Percentiles rank a stretch among this genome's conserved stretches.
Conservation (phyloP, 2,329 filamentous ascomycete genomes). For the Cryoendolithus antarcticus region DNA sequence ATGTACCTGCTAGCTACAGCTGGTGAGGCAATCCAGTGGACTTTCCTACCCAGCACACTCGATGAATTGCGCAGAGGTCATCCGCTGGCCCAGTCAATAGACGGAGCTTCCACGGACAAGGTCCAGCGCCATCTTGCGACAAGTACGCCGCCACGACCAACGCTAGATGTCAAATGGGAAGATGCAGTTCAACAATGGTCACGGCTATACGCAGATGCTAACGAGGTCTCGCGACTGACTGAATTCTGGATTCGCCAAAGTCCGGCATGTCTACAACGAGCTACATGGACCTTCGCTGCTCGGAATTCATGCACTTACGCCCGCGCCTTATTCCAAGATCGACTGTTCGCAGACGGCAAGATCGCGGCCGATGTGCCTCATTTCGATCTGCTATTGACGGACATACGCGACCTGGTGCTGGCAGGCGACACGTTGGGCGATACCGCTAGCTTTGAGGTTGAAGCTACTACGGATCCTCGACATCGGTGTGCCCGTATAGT, state of each 20-base stretch:
- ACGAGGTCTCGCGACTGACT: slow-evolving; percentile 35
- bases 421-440: slow-evolving; percentile 61
- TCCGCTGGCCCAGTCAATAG: slow-evolving; percentile 50
- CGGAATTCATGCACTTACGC: slow-evolving; percentile 71
- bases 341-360: slow-evolving; percentile 59
- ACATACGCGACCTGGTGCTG: slow-evolving; percentile 65
- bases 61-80: slow-evolving; percentile 37
- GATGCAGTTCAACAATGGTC: slow-evolving; percentile 59
- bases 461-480: slow-evolving; percentile 59
- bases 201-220: slow-evolving; percentile 59
- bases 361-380: slow-evolving; percentile 54
- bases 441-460: slow-evolving; percentile 61
- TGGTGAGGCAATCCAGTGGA: slow-evolving; percentile 28
- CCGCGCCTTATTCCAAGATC: slow-evolving; percentile 41
- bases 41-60: slow-evolving; percentile 35
- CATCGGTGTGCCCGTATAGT: slow-evolving; percentile 62
- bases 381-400: slow-evolving; percentile 66
- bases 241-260: slow-evolving; percentile 10
- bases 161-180: slow-evolving; percentile 63
- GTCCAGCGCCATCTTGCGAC: slow-evolving; percentile 85
- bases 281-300: slow-evolving; percentile 57
- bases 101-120: slow-evolving; percentile 77
- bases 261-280: slow-evolving; percentile 15
- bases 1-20: slow-evolving; percentile 39
- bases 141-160: slow-evolving; percentile 83